Base-by-base conservation (phyloP, 495 filamentous ascomycete species). In the Penicillium odoratum region DNA sequence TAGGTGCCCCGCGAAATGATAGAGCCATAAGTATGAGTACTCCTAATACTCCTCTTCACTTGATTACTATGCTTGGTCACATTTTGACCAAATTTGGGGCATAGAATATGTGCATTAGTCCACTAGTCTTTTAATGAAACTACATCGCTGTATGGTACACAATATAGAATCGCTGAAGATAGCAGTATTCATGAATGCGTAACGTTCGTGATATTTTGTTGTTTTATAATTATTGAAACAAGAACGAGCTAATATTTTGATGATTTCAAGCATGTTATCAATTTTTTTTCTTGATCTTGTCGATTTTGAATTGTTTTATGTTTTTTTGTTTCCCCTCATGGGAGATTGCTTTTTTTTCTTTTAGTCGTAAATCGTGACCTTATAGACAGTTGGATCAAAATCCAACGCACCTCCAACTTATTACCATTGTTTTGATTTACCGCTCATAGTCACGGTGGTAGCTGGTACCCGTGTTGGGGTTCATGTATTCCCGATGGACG, bases 401-500 rank as follows among this genome's bases (percentile, higher is more conserved):
- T 11, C 47, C 50, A 45, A 44, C 31, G 30, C 16, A 60, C 21
- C 10, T 45, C 29, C 10, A 36, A 47, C 21, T n/a, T 43, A 40
- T n/a, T 40, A 40, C 16, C 29, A 18, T 16, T 16, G 16, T 50
- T 13, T 53, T 48, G 15, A 5, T 63, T 56, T 65, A 71, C 18
- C 60, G 57, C 56, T 65, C 64, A 56, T 68, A 68, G 34, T 71
- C 69, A 3, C 67, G 66, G 49, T 69, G 69, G 47, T 69, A 71
- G 51, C 62, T 69, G 51, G 69, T 74, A 16, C 74, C 74, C 3
- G 71, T 76, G 47, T 69, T 74, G 1, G 74, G 74, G 53, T 76
- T 74, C 31, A 67, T 65, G 33, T 76, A 76, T 47, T 76, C 74
- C 10, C 66, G 57, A 56, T 75, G 74, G 30, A 73, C 69, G 34